phyloP scores from a whole-genome alignment of 345 rosid genomes.

The Cardamine occulta region DNA sequence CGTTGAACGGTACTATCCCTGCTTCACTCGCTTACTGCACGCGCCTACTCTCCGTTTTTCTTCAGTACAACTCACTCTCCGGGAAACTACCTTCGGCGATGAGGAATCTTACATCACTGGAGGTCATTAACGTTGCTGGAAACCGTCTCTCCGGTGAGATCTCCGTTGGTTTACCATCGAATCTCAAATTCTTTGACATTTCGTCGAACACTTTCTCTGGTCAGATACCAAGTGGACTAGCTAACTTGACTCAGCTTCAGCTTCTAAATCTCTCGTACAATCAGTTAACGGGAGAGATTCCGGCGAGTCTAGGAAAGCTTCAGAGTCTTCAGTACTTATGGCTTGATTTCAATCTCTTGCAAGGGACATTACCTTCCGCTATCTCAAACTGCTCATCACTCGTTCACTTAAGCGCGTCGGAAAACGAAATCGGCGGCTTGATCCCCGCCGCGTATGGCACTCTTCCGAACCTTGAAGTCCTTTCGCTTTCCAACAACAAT shows the following conservation, averaged over 20 bases:
- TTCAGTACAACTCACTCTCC: conserved; percentile 87
- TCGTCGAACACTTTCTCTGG: conserved; percentile 82
- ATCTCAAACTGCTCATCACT: conserved; percentile 80
- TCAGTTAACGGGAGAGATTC: conserved; percentile 71
- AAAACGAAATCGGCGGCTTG: conserved; percentile 70
- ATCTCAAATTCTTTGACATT: conserved; percentile 64
- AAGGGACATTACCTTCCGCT: conserved; percentile 85
- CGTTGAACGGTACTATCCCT: conserved; percentile 77
- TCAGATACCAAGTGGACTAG: conserved; percentile 55
- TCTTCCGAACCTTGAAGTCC: conserved; percentile 66
- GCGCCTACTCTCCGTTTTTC: conserved; percentile 67
- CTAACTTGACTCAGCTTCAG: conserved; percentile 63
- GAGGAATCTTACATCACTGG: conserved; percentile 62
- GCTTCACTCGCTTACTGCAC: conserved; percentile 70
- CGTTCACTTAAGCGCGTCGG: conserved; percentile 73
- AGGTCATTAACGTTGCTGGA: conserved; percentile 64
- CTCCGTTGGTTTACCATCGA: conserved; percentile 50
- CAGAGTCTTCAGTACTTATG: conserved; percentile 72
- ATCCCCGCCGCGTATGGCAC: conserved; percentile 75
- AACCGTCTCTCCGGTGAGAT: conserved; percentile 78
- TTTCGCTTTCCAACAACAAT: conserved; percentile 66
- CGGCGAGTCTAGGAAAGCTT: conserved; percentile 65
- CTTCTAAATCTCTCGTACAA: conserved; percentile 82
- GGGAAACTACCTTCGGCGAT: conserved; percentile 69
- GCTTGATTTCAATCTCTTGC: conserved; percentile 68